Evolutionary conservation across 1,139 yeast species (phyloP).

Genomic region (Taphrina pruni): DNA sequence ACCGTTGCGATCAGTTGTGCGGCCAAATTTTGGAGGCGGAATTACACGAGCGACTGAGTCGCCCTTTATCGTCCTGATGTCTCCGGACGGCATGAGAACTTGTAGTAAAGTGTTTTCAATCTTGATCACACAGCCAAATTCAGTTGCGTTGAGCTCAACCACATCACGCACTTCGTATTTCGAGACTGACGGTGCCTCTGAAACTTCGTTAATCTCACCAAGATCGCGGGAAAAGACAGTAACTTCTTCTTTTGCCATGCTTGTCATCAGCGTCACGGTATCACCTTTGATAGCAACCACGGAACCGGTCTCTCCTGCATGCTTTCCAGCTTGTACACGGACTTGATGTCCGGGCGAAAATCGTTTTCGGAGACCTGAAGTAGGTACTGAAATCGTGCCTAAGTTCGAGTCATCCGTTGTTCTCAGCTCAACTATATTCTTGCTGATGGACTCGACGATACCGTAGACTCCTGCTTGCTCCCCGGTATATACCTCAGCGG

Average conservation of each 20-base stretch:
- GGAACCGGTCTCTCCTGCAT: slow-evolving; percentile 91
- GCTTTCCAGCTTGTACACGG: slow-evolving; percentile 88
- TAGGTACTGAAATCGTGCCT: slow-evolving; percentile 72
- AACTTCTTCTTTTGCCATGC: slow-evolving; percentile 83
- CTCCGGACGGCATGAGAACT: slow-evolving; percentile 84
- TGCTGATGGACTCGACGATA: slow-evolving; percentile 63
- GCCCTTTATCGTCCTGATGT: slow-evolving; percentile 72
- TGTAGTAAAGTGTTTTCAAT: slow-evolving; percentile 86
- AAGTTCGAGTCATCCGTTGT: slow-evolving; percentile 45
- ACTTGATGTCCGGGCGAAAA: slow-evolving; percentile 95
- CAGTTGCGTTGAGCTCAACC: slow-evolving; percentile 83
- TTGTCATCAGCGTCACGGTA: slow-evolving; percentile 86
- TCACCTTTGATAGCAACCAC: slow-evolving; percentile 83
- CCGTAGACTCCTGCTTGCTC: slow-evolving; percentile 93
- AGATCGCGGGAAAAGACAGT: slow-evolving; percentile 66
- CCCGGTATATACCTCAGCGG: slow-evolving; percentile 88
- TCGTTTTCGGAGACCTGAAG: slow-evolving; percentile 78
- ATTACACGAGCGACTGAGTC: slow-evolving; percentile 80
- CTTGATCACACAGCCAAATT: slow-evolving; percentile 86
- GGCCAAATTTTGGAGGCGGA: slow-evolving; percentile 67
- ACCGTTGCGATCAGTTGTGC: slow-evolving; percentile 84
- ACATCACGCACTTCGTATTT: slow-evolving; percentile 86
- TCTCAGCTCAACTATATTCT: slow-evolving; percentile 47
- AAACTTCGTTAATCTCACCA: slow-evolving; percentile 61
- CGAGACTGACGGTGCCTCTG: slow-evolving; percentile 64